These are phyloP conservation scores for Lipomyces chichibuensis DNA, from an alignment of 805 yeast species.

Conservation along the genomic window DNA sequence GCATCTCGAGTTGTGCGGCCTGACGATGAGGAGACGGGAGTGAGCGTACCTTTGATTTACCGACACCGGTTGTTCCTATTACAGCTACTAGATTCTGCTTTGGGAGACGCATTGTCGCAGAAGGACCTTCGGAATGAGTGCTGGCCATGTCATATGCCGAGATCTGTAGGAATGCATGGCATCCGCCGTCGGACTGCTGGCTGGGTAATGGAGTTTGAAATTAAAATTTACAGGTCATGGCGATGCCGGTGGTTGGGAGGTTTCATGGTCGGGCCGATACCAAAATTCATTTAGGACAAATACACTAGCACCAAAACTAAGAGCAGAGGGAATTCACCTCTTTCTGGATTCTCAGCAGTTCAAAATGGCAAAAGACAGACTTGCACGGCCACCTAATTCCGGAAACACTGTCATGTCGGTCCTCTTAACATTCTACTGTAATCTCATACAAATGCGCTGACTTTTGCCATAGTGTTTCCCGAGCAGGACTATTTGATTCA, in stretches of 20 bases:
- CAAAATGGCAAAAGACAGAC: neutral
- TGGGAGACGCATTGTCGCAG: neutral
- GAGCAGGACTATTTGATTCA: neutral
- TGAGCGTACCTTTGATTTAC: constrained; percentile 72
- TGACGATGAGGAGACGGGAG: neutral
- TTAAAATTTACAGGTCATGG: neutral
- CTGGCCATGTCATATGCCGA: neutral
- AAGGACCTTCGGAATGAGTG: neutral
- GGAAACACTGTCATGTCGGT: constrained; percentile 4
- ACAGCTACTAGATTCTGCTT: constrained; percentile 57
- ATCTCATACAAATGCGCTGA: neutral
- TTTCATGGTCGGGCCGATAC: neutral
- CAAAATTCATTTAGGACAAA: too few species aligned
- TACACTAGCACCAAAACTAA: neutral
- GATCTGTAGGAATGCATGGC: neutral
- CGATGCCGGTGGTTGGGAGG: neutral
- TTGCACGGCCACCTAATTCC: neutral
- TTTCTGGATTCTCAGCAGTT: neutral
- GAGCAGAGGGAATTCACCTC: neutral
- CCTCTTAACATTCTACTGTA: too few species aligned
- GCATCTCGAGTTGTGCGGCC: neutral
- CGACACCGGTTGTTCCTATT: constrained; percentile 96
- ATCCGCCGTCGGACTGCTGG: neutral
- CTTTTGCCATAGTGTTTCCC: neutral
- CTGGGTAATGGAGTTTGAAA: neutral